Conservation (phyloP, 2,329 filamentous ascomycete species). For the Colletotrichum kahawae region DNA sequence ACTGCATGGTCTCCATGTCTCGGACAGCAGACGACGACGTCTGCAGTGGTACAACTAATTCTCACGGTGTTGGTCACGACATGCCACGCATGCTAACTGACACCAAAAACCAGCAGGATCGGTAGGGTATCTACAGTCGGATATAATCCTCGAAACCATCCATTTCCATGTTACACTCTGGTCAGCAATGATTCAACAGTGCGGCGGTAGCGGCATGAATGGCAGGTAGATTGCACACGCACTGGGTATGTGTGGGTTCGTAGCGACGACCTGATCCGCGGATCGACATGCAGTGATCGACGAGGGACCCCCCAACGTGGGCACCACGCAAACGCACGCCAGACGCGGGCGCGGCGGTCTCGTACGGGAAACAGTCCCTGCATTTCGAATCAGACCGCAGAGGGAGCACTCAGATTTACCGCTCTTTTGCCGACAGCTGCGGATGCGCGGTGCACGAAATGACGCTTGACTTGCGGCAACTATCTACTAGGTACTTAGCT, state of each 20-base stretch:
- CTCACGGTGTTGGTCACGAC: not conserved
- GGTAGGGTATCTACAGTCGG: not conserved
- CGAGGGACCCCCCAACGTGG: not conserved
- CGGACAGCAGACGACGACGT: not conserved
- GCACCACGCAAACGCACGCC: not conserved
- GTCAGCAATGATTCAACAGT: not conserved
- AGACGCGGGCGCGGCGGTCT: not conserved
- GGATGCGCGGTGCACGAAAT: not conserved
- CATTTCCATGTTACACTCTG: not conserved
- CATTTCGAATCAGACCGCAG: not conserved
- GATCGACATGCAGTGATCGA: slow-evolving; percentile 16
- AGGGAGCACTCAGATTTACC: not conserved
- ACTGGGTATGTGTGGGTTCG: not conserved
- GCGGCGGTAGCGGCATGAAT: not conserved
- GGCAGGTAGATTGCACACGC: not conserved
- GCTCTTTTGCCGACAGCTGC: not conserved
- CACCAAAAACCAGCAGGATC: not conserved
- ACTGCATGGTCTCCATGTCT: not conserved
- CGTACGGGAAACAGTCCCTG: not conserved
- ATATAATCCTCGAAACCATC: not conserved
- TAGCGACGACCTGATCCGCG: not conserved
- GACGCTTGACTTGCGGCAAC: not conserved
- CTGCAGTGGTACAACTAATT: not conserved
- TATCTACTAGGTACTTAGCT: not conserved
- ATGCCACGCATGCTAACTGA: not conserved